Evolutionary conservation across 2,329 filamentous ascomycete genomes (phyloP), one percentile per base, ranked within the genome.

Genomic region (Trichoderma asperellum): DNA sequence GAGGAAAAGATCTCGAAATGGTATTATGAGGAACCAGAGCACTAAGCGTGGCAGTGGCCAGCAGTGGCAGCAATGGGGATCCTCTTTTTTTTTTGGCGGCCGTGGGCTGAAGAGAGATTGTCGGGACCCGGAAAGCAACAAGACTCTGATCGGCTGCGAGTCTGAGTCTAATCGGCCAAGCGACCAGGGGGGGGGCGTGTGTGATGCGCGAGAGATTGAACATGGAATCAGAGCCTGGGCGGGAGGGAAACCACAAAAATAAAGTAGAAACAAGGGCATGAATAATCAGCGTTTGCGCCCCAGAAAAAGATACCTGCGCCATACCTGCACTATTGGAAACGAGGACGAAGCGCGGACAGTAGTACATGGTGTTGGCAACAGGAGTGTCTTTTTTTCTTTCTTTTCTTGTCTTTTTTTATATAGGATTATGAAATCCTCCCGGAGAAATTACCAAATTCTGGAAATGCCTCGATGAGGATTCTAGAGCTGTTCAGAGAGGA

Each of bases 101-200:
- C 62, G 47, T 65, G 52, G 53, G 53, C 62, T 66, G 55, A 66
- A 68, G 65, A 68, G 65, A 68, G 65, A 68, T 66, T 66, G 21
- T 66, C 63, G 65, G 57, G 65, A 40, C 65, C 57, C 65, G 57
- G 57, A 68, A 68, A 55, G 56, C 56, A 61, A 68, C 56, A 40
- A 52, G 49, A 61, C 65, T 43, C 34, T 68, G 65, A 68, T 68
- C 65, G 65, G 56, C 65, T 68, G 65, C 65, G 47, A 53, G 65
- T 68, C 57, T 68, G 65, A 68, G 65, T 68, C 65, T 68, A 68
- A 68, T 68, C 57, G 65, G 65, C 47, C 47, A 68, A 55, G 65
- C 47, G 65, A 68, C 43, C 29, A 61, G 65, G 65, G 65, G 65
- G 65, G 43, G 56, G 55, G 65, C 21, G 65, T 40, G 65, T 68